Evolutionary conservation across 495 filamentous ascomycete species (phyloP), one percentile per base, ranked within the genome.

Genomic region (Pseudoneurospora amorphoporcata): DNA sequence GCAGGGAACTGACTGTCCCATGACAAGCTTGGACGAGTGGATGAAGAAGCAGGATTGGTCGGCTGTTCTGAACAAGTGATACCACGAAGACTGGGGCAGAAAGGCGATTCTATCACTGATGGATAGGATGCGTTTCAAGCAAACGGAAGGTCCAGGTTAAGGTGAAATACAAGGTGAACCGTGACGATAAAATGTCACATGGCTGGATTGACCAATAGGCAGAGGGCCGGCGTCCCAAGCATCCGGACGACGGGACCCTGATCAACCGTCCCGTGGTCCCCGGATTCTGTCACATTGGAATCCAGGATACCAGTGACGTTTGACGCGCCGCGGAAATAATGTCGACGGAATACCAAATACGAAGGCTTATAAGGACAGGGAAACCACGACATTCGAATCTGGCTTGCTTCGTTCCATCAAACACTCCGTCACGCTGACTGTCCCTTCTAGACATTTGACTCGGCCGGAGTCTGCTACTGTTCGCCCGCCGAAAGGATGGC

Each of bases 1-100:
- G 79, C 76, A 76, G 3, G 80, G 79, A 17, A 80, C 80, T 37
- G 77, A 81, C 3, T 82, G 80, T 65, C 77, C 79, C 8, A 81
- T 82, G 76, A 77, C 75, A 16, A 80, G 70, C 7, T 37, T 79
- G 6, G 76, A 80, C 19, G 75, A 81, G 61, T 80, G 73, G 40
- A 69, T 81, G 38, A 58, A 68, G 23, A 75, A 70, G 68, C 73
- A 77, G 70, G 77, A 80, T 37, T 81, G 75, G 75, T 72, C 75
- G 1, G 61, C 47, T 32, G 53, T 75, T 41, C 29, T 79, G 19
- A 39, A 17, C 29, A 73, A 78, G 53, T 76, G 37, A 71, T 37
- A 5, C 35, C 35, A 37, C 35, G 35, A 37, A 37, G 35, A 3
- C 35, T 37, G 35, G 35, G 35, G 35, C 35, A 37, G 35, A 37